A percentile compares a stretch with the other conserved stretches of the same genome.
Evolutionary conservation across 2,329 filamentous ascomycete species (phyloP).

Genomic region (Trichoderma koningii): DNA sequence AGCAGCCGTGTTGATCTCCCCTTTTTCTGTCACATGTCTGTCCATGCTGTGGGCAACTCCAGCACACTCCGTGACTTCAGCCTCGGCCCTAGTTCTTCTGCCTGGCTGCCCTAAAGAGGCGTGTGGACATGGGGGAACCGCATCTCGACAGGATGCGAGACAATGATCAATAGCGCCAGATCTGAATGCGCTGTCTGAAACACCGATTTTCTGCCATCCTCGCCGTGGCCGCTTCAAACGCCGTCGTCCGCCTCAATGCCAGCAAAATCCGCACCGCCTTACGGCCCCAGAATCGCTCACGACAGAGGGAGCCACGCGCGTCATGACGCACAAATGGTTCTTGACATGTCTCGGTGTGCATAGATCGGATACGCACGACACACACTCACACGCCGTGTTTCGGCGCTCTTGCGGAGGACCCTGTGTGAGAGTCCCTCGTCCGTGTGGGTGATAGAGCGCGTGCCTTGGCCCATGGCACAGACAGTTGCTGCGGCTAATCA

Average conservation of each 20-base stretch:
- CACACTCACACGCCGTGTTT: neutral
- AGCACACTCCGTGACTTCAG: neutral
- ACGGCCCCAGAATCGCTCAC: neutral
- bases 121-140: neutral
- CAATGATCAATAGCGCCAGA: conserved; percentile 3
- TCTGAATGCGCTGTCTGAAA: neutral
- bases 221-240: neutral
- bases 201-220: neutral
- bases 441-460: neutral
- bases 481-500: neutral
- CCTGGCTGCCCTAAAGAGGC: neutral
- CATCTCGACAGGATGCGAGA: neutral
- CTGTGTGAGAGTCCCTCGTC: neutral
- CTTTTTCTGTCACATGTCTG: too few species aligned
- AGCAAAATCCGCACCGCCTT: neutral
- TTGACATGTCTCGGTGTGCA: neutral
- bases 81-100: neutral
- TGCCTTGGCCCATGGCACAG: neutral
- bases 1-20: neutral
- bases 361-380: neutral
- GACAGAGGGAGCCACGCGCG: conserved; percentile 1
- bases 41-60: neutral
- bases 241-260: neutral
- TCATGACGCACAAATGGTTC: neutral
- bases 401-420: neutral